Evolutionary conservation across 352 stramenopile genomes (phyloP).

Genomic region (Globisporangium megalacanthum): DNA sequence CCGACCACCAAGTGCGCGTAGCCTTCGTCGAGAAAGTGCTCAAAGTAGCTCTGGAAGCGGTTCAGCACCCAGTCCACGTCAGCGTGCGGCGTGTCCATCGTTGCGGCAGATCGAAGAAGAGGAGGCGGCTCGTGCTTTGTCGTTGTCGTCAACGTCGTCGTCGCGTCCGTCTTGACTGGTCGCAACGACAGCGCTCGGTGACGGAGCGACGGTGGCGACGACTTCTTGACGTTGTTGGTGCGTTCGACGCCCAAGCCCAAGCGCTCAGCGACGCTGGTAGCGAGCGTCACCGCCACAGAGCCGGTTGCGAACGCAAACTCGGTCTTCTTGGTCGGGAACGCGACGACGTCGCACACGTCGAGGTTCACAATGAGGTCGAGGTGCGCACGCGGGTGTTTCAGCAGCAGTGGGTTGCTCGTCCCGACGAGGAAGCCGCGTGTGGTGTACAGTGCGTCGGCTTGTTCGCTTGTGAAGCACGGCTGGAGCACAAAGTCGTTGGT

Average conservation of each 20-base stretch:
- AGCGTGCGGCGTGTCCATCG: conserved; percentile 20
- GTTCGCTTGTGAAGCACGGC: conserved; percentile 38
- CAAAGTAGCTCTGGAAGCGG: conserved; percentile 63
- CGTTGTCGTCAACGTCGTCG: not conserved
- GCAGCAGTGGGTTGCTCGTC: conserved; percentile 42
- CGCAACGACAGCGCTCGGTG: not conserved
- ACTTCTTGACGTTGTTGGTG: too few relatives aligned
- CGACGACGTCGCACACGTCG: conserved; percentile 44
- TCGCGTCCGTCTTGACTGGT: not conserved
- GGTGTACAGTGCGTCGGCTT: conserved; percentile 22
- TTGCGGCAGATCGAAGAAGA: conserved; percentile 1
- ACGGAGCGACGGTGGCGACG: conserved; percentile 1
- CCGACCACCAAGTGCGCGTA: conserved; percentile 25
- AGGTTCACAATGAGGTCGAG: conserved; percentile 65
- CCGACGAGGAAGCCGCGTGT: conserved; percentile 45
- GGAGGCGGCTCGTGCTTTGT: conserved; percentile 5
- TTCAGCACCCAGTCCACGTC: conserved; percentile 58
- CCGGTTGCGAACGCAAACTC: conserved; percentile 55
- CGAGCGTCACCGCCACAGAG: conserved; percentile 28
- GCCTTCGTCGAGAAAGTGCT: conserved; percentile 43
- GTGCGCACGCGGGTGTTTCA: conserved; percentile 37
- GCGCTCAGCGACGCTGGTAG: conserved; percentile 20
- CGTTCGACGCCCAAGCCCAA: conserved; percentile 21
- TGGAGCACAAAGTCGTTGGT: conserved; percentile 36
- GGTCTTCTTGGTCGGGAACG: conserved; percentile 38